Percentiles rank a stretch among this genome's conserved stretches.
Evolutionary conservation across 441 rosid species (phyloP).

Genomic region (Aquilaria agallochum): DNA sequence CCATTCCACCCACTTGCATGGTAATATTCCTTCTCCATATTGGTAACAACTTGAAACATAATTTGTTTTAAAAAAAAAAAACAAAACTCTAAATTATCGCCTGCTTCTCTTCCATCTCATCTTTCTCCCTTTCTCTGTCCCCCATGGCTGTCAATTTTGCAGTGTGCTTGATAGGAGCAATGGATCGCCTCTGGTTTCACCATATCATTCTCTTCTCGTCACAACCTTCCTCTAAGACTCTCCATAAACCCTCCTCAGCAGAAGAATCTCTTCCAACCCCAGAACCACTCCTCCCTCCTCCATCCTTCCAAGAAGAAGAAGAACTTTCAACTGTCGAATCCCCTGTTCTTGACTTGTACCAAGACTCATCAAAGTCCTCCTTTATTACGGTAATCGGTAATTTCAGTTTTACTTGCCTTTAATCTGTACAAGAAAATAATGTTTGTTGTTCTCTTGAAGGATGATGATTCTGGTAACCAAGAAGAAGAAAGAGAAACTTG

Average conservation of each 20-base stretch:
- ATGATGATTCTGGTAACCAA: constrained; percentile 13
- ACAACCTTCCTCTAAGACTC: constrained; percentile 17
- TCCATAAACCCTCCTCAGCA: constrained; percentile 3
- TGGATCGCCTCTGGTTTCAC: constrained; percentile 65
- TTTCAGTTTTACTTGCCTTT: too few relatives aligned
- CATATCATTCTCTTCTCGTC: constrained; percentile 29
- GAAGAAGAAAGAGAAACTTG: constrained; percentile 1
- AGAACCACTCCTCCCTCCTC: constrained; percentile 15
- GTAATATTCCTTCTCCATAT: background rate
- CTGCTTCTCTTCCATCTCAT: background rate
- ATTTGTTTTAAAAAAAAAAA: background rate
- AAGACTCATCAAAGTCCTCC: constrained; percentile 8
- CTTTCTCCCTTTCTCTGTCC: constrained; percentile 3
- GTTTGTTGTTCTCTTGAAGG: background rate
- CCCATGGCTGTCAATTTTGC: constrained; percentile 29
- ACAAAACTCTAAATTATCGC: background rate
- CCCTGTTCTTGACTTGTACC: constrained; percentile 3
- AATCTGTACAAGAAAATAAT: too few relatives aligned
- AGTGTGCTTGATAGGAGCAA: constrained; percentile 26
- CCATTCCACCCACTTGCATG: too few relatives aligned
- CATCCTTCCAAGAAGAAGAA: constrained; percentile 12
- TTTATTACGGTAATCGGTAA: constrained; percentile 14
- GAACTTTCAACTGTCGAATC: background rate
- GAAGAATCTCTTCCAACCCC: constrained; percentile 5
- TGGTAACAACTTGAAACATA: background rate